phyloP scores from a whole-genome alignment of 75 land plant species.

The Pinus tabuliformis region DNA sequence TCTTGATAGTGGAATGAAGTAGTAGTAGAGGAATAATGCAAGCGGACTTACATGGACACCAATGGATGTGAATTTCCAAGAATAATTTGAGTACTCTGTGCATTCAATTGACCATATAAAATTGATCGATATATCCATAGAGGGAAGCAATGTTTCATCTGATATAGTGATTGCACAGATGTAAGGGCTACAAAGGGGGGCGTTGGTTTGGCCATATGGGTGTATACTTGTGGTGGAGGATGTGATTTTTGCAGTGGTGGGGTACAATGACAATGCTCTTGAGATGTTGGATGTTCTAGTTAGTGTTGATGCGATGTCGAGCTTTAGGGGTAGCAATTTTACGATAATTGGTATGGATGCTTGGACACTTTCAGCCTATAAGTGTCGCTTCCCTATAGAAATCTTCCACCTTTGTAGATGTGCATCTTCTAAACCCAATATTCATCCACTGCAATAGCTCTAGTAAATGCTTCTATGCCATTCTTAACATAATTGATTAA shows the following conservation, averaged over 20 bases:
- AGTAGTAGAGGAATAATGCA: too few relatives aligned
- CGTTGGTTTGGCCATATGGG: constrained; percentile 70
- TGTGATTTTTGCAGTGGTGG: constrained; percentile 58
- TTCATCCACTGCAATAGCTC: too few relatives aligned
- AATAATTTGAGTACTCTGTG: background rate
- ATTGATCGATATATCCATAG: background rate
- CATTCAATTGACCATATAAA: too few relatives aligned
- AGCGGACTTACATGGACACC: constrained; percentile 58
- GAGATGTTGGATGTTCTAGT: constrained; percentile 20
- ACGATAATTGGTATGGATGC: constrained; percentile 79
- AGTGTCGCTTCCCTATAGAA: constrained; percentile 62
- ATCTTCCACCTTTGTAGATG: constrained; percentile 22
- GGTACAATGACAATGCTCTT: constrained; percentile 77
- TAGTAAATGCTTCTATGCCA: too few relatives aligned
- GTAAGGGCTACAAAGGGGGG: constrained; percentile 74
- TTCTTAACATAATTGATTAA: too few relatives aligned
- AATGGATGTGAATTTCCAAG: constrained; percentile 72
- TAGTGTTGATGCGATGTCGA: constrained; percentile 26
- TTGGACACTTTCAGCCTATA: constrained; percentile 43
- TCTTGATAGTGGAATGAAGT: too few relatives aligned
- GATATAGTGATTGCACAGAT: constrained; percentile 58
- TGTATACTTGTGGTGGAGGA: constrained; percentile 81
- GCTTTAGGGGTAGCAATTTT: constrained; percentile 45
- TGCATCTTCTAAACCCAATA: too few relatives aligned
- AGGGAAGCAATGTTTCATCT: constrained; percentile 3